Base-by-base conservation (phyloP, 345 rosid genomes). In the Citrus reticulata region DNA sequence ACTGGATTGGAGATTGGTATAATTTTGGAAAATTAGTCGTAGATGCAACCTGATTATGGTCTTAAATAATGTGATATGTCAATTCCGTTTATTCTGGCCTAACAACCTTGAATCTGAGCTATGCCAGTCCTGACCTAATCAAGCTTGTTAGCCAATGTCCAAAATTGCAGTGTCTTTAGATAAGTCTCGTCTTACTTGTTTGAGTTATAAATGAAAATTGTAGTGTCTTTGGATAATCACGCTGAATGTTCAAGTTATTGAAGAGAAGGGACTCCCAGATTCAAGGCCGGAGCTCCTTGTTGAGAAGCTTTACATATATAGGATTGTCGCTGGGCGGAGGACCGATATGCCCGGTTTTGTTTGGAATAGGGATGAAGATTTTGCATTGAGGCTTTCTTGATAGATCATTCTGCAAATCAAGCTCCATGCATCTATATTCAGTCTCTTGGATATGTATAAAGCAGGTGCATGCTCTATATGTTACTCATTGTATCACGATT, bases 131-230 rank as follows among this genome's bases (percentile, higher is more conserved):
- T 77, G 93, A 94, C 80, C 92, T 94, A 60, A 83, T 86, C 68
- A 87, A 88, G 79, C 97, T 96, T 67, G 83, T 96, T 69, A 75
- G 88, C 73, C 88, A 83, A 67, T 94, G 99, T 75, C 84, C 76
- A 17, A 91, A 86, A 74, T 81, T 96, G 82, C 93, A 93, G 87
- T 87, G 93, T 77, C 85, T 96, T 27, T 93, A 87, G 99, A 98
- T 96, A 80, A 79, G 93, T 76, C 30, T 22, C 4, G 7, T 68
- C 40, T 74, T 42, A 4, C 35, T 8, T 68, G 19, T 37, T 32
- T 71, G 10, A 74, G 58, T 29, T 29, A 24, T 29, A 42, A 11
- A 27, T 46, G 42, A 89, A 35, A 35, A 35, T 35, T 35, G 39
- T 0, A 35, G 1, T 35, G 39, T 6, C 7, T 6, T 35, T 35